Percentiles rank a stretch among this genome's conserved stretches.
Evolutionary conservation across 805 yeast genomes (phyloP).

Genomic region (Yamadazyma takamatsuzukensis): DNA sequence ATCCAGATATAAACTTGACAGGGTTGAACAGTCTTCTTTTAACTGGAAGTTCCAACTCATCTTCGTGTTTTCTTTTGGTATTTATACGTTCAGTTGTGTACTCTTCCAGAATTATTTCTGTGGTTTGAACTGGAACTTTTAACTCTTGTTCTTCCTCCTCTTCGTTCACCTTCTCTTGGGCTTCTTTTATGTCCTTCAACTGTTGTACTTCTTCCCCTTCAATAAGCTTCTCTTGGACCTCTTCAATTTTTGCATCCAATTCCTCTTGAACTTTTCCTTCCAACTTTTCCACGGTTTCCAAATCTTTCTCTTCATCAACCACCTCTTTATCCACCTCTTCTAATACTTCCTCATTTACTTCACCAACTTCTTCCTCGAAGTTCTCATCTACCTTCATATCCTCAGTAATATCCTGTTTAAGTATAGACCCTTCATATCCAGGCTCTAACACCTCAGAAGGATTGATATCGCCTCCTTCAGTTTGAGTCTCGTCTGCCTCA

Average conservation of each 20-base stretch:
- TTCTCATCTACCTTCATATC: conserved; percentile 12
- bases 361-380: conserved; percentile 17
- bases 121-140: too few species aligned
- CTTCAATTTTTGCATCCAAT: conserved; percentile 2
- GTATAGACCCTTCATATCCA: conserved; percentile 4
- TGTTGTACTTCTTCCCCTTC: too few species aligned
- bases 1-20: too few species aligned
- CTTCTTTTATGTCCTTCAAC: neutral
- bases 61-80: too few species aligned
- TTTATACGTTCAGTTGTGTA: too few species aligned
- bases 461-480: neutral
- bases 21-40: too few species aligned
- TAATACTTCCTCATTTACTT: conserved; percentile 15
- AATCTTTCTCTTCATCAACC: conserved; percentile 18
- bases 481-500: conserved; percentile 7
- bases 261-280: conserved; percentile 1
- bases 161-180: neutral
- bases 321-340: conserved; percentile 15
- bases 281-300: conserved; percentile 1
- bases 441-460: conserved; percentile 3
- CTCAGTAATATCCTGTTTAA: conserved; percentile 12
- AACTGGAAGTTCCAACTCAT: too few species aligned
- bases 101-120: too few species aligned
- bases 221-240: conserved; percentile 5
- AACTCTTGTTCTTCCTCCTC: neutral